These are phyloP conservation scores for Fomitopsis pinicola DNA, from an alignment of 1,284 basidiomycete species.

Conservation along the genomic window DNA sequence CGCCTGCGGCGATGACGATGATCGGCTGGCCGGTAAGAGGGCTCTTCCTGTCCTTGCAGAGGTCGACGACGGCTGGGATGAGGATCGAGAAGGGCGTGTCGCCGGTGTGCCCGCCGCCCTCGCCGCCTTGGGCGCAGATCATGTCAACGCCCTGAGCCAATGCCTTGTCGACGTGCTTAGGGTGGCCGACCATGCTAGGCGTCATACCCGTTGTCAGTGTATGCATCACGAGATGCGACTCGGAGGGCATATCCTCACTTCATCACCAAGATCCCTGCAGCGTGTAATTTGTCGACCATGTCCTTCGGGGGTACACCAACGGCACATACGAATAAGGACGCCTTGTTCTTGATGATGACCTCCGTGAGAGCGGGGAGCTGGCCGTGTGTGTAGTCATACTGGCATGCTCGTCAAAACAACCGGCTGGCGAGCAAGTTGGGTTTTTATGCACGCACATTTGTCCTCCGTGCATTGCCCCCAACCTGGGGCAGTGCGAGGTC, in stretches of 20 bases:
- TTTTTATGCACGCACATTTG: constrained; percentile 48
- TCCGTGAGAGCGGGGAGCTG: constrained; percentile 72
- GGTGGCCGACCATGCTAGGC: constrained; percentile 80
- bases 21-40: constrained; percentile 77
- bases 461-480: constrained; percentile 75
- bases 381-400: constrained; percentile 77
- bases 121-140: constrained; percentile 80
- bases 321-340: constrained; percentile 79
- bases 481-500: constrained; percentile 81
- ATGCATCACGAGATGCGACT: background rate
- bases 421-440: no score
- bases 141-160: constrained; percentile 81
- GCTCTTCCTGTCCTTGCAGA: constrained; percentile 58
- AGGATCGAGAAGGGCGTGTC: constrained; percentile 75
- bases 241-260: constrained; percentile 54
- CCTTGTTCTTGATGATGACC: constrained; percentile 75
- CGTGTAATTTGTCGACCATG: constrained; percentile 78
- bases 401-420: background rate
- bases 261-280: constrained; percentile 78
- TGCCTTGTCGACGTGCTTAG: constrained; percentile 84
- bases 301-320: constrained; percentile 82
- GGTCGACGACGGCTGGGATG: constrained; percentile 76
- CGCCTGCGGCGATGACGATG: constrained; percentile 79
- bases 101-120: constrained; percentile 77
- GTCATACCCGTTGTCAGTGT: background rate